phyloP scores from a whole-genome alignment of 2,329 filamentous ascomycete species.

The Apiospora sp. region DNA sequence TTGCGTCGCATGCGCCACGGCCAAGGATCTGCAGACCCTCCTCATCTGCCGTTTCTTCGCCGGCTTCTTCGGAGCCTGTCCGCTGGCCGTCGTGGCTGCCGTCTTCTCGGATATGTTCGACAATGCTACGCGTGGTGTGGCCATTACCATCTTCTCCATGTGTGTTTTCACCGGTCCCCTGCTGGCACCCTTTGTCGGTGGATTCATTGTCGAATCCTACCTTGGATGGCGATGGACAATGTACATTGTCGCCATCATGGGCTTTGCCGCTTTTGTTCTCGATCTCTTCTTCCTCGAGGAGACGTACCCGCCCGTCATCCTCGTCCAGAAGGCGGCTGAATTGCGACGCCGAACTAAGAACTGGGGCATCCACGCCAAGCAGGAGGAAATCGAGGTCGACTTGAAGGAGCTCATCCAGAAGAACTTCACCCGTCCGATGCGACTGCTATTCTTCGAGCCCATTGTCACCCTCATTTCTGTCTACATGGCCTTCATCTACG shows the following conservation, averaged over 20 bases:
- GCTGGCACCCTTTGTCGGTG: conserved; percentile 73
- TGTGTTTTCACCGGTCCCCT: conserved; percentile 73
- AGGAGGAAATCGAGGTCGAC: conserved; percentile 75
- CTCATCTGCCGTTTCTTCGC: conserved; percentile 77
- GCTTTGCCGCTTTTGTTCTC: conserved; percentile 64
- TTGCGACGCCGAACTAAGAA: conserved; percentile 70
- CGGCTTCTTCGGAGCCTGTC: conserved; percentile 76
- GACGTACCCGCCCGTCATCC: conserved; percentile 74
- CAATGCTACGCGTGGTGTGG: conserved; percentile 66
- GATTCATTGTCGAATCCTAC: conserved; percentile 68
- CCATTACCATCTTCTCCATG: conserved; percentile 66
- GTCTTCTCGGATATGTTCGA: conserved; percentile 78
- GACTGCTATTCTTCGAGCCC: conserved; percentile 72
- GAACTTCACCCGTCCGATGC: conserved; percentile 72
- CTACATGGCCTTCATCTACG: conserved; percentile 81
- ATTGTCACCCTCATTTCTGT: conserved; percentile 73
- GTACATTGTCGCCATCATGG: conserved; percentile 70
- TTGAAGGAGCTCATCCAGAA: conserved; percentile 68
- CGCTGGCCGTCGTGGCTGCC: conserved; percentile 73
- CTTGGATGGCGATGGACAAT: conserved; percentile 79
- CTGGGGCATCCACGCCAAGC: conserved; percentile 76
- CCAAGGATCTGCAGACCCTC: conserved; percentile 73
- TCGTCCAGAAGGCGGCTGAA: conserved; percentile 67
- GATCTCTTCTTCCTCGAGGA: conserved; percentile 71
- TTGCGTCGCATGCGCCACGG: conserved; percentile 69